Base-by-base conservation (phyloP, 495 filamentous ascomycete species). In the Rostrohypoxylon terebratum region DNA sequence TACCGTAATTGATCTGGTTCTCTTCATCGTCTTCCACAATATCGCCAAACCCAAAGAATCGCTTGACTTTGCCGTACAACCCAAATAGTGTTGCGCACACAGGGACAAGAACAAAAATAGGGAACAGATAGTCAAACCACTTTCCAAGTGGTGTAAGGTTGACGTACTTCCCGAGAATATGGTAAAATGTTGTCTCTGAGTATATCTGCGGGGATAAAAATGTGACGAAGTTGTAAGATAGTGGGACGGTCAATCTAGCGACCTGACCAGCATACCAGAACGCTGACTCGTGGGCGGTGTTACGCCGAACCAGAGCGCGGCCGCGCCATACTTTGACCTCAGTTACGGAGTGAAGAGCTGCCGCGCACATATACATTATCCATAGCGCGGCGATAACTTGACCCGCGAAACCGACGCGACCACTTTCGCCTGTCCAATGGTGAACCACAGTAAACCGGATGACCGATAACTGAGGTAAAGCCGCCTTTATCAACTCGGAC, bases 241-340 rank as follows among this genome's bases (percentile, higher is more conserved):
- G 86, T 2, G 96, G 96, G 4, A 98, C 94, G 34, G 92, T 96
- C 33, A 99, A 86, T 58, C 92, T 90, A 8, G 96, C 94, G 28
- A 97, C 92, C 71, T 97, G 92, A 31, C 90, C 89, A 9, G 93
- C 90, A 80, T 97, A 99, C 93, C 96, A 99, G 66, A 94, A 95
- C 3, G 96, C 96, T 57, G 90, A 93, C 78, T 97, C 95, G 36
- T 89, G 90, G 59, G 95, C 95, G 0, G 96, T 99, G 71, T 94
- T 94, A 63, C 96, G 90, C 51, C 87, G 90, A 44, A 98, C 95
- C 14, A 99, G 84, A 1, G 95, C 95, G 23, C 96, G 89, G 54
- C 95, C 94, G 59, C 96, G 91, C 96, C 96, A 99, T 31, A 97
- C 92, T 75, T 95, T 95, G 74, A 95, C 93, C 72, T 95, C 92